These are phyloP conservation scores for Grigorovia yakushimaensis DNA, from an alignment of 805 yeast genomes.

Conservation along the genomic window DNA sequence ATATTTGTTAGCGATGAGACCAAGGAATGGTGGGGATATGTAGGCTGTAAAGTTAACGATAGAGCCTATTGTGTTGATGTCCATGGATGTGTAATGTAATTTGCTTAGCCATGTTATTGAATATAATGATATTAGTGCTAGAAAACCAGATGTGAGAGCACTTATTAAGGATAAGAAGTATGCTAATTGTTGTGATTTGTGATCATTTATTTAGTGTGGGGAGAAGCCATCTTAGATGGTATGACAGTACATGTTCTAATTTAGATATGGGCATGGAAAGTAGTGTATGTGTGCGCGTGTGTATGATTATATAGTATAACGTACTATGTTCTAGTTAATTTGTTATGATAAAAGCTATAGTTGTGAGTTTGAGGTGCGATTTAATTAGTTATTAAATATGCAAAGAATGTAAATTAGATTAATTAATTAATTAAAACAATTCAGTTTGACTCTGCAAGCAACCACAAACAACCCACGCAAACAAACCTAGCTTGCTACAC, in stretches of 20 bases:
- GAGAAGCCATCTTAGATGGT: slow-evolving; percentile 36
- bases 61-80: slow-evolving; percentile 66
- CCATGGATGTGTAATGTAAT: slow-evolving; percentile 55
- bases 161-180: slow-evolving; percentile 48
- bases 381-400: no score
- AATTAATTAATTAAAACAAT: no score
- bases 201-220: slow-evolving; percentile 34
- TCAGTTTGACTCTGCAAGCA: no score
- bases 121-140: slow-evolving; percentile 71
- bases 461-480: no score
- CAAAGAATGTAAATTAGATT: no score
- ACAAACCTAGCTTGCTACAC: no score
- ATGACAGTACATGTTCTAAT: slow-evolving; percentile 32
- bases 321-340: neutral
- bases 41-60: slow-evolving; percentile 74
- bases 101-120: slow-evolving; percentile 54
- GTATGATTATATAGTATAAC: no score
- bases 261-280: slow-evolving; percentile 17
- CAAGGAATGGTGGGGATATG: slow-evolving; percentile 70
- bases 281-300: no score
- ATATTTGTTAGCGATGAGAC: slow-evolving; percentile 74
- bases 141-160: slow-evolving; percentile 74
- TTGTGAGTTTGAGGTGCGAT: no score
- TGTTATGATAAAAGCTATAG: no score
- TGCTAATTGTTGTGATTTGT: slow-evolving; percentile 37